Evolutionary conservation across 2,329 filamentous ascomycete genomes (phyloP).

Genomic region (Penicillium psychrosexuale): DNA sequence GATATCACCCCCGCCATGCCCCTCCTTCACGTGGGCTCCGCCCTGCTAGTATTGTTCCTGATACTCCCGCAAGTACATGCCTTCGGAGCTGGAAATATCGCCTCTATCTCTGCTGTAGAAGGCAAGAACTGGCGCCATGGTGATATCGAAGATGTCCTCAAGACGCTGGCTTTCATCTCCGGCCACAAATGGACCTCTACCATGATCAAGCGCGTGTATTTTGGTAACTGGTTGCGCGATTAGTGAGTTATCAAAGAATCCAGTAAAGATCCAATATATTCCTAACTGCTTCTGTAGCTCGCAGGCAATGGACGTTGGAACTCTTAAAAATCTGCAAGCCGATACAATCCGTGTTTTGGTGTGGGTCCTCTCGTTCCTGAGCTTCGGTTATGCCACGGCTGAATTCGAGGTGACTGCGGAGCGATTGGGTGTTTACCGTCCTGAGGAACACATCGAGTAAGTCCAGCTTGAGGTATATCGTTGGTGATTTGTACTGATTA

Average conservation of each 20-base stretch:
- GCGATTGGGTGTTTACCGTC: constrained; percentile 74
- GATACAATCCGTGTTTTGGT: constrained; percentile 75
- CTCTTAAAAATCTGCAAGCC: constrained; percentile 72
- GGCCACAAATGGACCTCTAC: constrained; percentile 83
- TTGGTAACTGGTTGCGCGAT: constrained; percentile 83
- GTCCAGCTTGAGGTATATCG: constrained; percentile 8
- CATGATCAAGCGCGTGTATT: constrained; percentile 74
- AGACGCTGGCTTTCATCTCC: constrained; percentile 70
- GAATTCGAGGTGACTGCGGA: constrained; percentile 83
- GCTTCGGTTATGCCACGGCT: constrained; percentile 79
- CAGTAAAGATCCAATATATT: not conserved
- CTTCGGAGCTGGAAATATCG: constrained; percentile 49
- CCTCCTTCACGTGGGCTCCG: constrained; percentile 26
- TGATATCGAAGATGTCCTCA: constrained; percentile 79
- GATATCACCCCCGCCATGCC: constrained; percentile 14
- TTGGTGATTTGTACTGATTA: constrained; percentile 21
- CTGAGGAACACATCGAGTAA: constrained; percentile 59
- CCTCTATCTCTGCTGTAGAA: constrained; percentile 50
- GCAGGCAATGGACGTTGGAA: constrained; percentile 77
- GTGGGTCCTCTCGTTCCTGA: constrained; percentile 77
- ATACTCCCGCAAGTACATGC: constrained; percentile 41
- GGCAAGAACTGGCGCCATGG: constrained; percentile 55
- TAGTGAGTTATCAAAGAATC: constrained; percentile 48
- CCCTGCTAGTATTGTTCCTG: constrained; percentile 39
- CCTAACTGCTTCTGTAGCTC: constrained; percentile 45